These are phyloP conservation scores for Nitzschia sp. DNA, from an alignment of 108 stramenopile genomes.

Conservation along the genomic window DNA sequence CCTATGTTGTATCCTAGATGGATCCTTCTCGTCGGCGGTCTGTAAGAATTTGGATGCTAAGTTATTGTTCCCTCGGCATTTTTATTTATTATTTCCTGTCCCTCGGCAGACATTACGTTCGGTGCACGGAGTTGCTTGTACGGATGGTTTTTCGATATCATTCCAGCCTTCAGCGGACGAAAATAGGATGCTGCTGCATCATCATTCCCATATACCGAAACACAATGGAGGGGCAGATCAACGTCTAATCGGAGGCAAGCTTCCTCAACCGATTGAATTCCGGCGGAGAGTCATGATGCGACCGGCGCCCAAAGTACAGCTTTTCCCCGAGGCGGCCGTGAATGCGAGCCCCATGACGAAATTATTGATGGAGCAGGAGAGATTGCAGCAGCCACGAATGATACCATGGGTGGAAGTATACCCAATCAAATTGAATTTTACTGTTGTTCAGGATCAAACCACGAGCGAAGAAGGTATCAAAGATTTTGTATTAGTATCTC, in stretches of 20 bases:
- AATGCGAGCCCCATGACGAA: conserved; percentile 42
- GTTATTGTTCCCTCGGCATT: conserved; percentile 1
- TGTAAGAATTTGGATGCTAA: background rate
- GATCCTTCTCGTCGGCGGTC: background rate
- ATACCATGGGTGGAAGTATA: conserved; percentile 59
- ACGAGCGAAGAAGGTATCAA: background rate
- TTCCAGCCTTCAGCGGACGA: conserved; percentile 47
- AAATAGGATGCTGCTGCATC: conserved; percentile 24
- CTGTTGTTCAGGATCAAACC: conserved; percentile 27
- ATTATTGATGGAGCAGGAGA: conserved; percentile 40
- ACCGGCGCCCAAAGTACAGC: conserved; percentile 21
- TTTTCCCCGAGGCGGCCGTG: conserved; percentile 14
- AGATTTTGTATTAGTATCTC: conserved; percentile 68
- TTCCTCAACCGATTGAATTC: conserved; percentile 68
- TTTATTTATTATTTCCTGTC: too few relatives aligned
- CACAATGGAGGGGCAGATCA: background rate
- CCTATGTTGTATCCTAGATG: background rate
- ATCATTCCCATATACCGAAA: conserved; percentile 36
- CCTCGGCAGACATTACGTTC: conserved; percentile 51
- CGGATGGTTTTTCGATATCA: conserved; percentile 57
- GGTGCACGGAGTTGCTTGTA: conserved; percentile 62
- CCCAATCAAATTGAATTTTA: conserved; percentile 67
- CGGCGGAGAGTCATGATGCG: conserved; percentile 46
- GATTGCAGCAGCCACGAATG: conserved; percentile 15
- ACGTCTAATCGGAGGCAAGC: background rate